Evolutionary conservation across 257 asterid genomes (phyloP), one percentile per base, ranked within the genome.

Genomic region (Apocynum venetum): DNA sequence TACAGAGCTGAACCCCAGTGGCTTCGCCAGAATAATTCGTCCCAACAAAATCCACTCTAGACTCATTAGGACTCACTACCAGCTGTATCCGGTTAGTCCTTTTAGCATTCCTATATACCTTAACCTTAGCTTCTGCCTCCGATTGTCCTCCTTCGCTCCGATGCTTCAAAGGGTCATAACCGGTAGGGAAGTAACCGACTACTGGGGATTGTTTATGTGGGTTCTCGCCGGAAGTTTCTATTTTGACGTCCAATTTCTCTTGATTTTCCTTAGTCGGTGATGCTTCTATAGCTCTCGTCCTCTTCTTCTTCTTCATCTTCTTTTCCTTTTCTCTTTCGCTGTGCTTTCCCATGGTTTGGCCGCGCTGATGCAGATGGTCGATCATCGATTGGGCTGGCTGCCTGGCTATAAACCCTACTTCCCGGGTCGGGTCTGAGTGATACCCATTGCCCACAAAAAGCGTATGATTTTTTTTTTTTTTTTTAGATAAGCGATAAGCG

Each of bases 21-120:
- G 97, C 97, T 84, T 91, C 96, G 47, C 98, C 96, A 44, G 94
- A 81, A 76, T 89, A 89, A 78, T 83, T 90, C 0, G 96, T 90
- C 11, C 98, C 98, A 1, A 93, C 96, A 57, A 89, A 93, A 81
- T 86, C 85, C 31, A 91, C 88, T 13, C 64, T 84, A 71, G 93
- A 86, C 13, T 84, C 89, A 75, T 65, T 78, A 17, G 83, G 88
- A 55, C 89, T 86, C 43, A 89, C 96, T 80, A 85, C 91, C 80
- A 93, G 76, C 89, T 90, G 83, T 75, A 87, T 80, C 77, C 96
- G 85, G 43, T 89, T 92, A 38, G 71, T 82, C 75, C 80, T 80
- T 67, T 81, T 87, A n/a, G 8, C 67, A 65, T 83, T 80, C 86
- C 76, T 86, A 73, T 83, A 93, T 12, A 90, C 78, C 82, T 76